Evolutionary conservation across 2,329 filamentous ascomycete species (phyloP).

Genomic region (Aspergillus jensenii): DNA sequence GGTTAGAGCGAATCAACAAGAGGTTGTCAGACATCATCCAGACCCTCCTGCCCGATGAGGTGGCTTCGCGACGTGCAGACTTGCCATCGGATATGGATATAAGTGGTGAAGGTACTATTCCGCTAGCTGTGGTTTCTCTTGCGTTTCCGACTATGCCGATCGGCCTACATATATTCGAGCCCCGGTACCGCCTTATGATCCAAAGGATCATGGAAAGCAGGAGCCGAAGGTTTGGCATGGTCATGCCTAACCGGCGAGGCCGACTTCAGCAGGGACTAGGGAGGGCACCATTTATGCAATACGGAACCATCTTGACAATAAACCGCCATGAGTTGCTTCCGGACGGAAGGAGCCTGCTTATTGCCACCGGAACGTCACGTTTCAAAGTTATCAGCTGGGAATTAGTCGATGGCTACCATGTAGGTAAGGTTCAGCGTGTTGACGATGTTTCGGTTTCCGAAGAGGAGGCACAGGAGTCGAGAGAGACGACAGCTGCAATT

Average conservation of each 20-base stretch:
- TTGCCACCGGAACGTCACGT: slow-evolving; percentile 72
- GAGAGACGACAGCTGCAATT: slow-evolving; percentile 53
- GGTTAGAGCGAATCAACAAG: slow-evolving; percentile 59
- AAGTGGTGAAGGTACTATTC: slow-evolving; percentile 59
- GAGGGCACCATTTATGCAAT: slow-evolving; percentile 62
- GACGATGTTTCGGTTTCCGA: slow-evolving; percentile 80
- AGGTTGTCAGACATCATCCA: slow-evolving; percentile 64
- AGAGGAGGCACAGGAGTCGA: slow-evolving; percentile 73
- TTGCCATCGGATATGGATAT: slow-evolving; percentile 53
- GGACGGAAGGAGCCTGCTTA: slow-evolving; percentile 79
- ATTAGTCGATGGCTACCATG: slow-evolving; percentile 71
- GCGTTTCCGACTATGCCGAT: slow-evolving; percentile 81
- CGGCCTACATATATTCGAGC: slow-evolving; percentile 88
- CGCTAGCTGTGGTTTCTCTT: slow-evolving; percentile 79
- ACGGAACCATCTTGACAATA: slow-evolving; percentile 78
- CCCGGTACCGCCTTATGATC: slow-evolving; percentile 89
- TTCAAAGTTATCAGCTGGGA: slow-evolving; percentile 68
- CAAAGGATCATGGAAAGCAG: slow-evolving; percentile 69
- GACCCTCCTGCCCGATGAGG: slow-evolving; percentile 67
- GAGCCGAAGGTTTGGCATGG: slow-evolving; percentile 79
- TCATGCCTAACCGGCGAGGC: slow-evolving; percentile 64
- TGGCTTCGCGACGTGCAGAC: slow-evolving; percentile 58
- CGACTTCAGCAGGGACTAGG: slow-evolving; percentile 55
- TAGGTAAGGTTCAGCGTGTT: slow-evolving; percentile 73
- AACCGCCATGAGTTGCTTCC: slow-evolving; percentile 70